Percentiles rank a stretch among this genome's conserved stretches.
Conservation (phyloP, 2,329 filamentous ascomycete species). For the Simplicillium sp. region DNA sequence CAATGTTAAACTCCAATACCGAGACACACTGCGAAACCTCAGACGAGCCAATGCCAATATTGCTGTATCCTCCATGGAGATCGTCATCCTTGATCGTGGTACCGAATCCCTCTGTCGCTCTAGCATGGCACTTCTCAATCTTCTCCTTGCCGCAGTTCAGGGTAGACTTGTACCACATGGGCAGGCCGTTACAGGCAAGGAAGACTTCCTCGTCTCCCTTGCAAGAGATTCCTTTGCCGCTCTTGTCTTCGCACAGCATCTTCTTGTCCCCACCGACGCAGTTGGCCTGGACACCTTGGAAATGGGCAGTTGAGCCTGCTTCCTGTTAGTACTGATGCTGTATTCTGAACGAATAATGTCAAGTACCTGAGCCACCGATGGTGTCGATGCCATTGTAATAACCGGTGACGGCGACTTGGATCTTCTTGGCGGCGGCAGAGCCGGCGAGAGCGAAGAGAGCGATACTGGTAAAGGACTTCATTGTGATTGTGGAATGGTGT, state of each 20-base stretch:
- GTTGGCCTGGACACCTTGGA: conserved; percentile 1
- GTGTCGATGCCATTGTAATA: conserved; percentile 4
- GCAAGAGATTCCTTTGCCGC: conserved; percentile 1
- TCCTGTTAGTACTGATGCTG: too few relatives aligned
- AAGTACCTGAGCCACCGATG: conserved; percentile 2
- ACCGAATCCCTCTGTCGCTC: background rate
- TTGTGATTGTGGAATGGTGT: too few relatives aligned
- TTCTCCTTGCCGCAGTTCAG: conserved; percentile 1
- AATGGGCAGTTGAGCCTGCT: background rate
- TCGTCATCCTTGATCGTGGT: background rate
- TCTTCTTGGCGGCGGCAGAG: background rate
- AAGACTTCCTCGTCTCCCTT: background rate
- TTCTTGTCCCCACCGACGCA: conserved; percentile 3
- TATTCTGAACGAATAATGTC: background rate
- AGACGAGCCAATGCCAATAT: background rate
- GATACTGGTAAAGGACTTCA: too few relatives aligned
- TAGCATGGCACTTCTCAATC: background rate
- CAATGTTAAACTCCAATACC: background rate
- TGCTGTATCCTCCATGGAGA: conserved; percentile 1
- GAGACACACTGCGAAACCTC: conserved; percentile 1
- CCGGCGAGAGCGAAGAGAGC: background rate
- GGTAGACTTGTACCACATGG: background rate
- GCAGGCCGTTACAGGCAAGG: background rate
- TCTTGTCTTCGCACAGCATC: background rate
- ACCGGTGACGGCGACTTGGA: conserved; percentile 1